Base-by-base conservation (phyloP, 2,329 filamentous ascomycete species). In the Exophiala mesophila region DNA sequence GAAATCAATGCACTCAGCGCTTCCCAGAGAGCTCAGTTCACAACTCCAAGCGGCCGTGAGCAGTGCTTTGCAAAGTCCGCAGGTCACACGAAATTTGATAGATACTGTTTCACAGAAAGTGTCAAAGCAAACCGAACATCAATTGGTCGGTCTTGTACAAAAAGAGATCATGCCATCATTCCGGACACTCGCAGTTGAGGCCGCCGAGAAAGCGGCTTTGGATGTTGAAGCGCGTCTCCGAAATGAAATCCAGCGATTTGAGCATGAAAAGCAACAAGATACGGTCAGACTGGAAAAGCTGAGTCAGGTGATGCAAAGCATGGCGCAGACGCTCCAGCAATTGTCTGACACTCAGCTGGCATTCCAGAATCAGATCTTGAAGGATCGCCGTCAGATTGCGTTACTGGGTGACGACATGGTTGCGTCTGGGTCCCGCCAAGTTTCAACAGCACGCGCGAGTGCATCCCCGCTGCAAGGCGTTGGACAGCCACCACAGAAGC, bases 11-110 rank as follows among this genome's bases (percentile, higher is more conserved):
- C 72, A 78, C n/a, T 73, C 74, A 29, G 70, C 74, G 2, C 64
- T 94, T 31, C 79, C 85, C 43, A 80, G 80, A 52, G 87, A 94
- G 63, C 68, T 95, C 51, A 82, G 84, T 58, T 75, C 74, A 43
- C 66, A 74, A 24, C 69, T 97, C 24, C 87, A 88, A 2, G 70
- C 75, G 47, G 75, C 80, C 7, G 70, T 94, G 44, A 68, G 71
- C 34, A 77, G 79, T 51, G 78, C 84, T 16, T 64, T 96, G 39
- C 82, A 86, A 58, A 84, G 83, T 52, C 80, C 81, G 8, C 82
- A 89, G 36, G 71, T 92, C 28, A 69, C 87, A 50, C 83, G 83
- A 56, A 68, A 75, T 5, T 78, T 96, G 41, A 76, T 83, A 3
- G 86, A 94, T 39, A 76, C 80, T 37, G 75, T 94, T 23, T 72